Conservation (phyloP, 768 basidiomycete genomes). For the Xanthoconium purpureum region DNA sequence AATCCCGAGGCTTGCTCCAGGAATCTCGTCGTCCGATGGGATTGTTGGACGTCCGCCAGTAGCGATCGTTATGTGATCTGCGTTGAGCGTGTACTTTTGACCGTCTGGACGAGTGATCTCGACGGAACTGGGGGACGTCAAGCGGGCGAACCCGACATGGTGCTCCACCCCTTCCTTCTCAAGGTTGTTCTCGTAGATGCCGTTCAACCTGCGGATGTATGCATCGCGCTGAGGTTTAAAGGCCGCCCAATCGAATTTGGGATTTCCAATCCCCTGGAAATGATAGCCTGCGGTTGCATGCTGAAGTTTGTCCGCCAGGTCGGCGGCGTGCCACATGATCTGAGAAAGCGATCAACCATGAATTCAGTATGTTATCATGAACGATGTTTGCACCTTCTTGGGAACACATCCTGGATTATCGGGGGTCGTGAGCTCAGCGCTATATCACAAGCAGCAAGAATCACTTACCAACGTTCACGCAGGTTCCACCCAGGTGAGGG, state of each 20-base stretch:
- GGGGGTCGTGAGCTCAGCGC: slow-evolving; percentile 1
- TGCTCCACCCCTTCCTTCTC: slow-evolving; percentile 84
- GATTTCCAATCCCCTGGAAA: slow-evolving; percentile 54
- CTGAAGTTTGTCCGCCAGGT: slow-evolving; percentile 79
- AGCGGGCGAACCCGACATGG: slow-evolving; percentile 72
- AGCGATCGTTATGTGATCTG: slow-evolving; percentile 79
- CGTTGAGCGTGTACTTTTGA: slow-evolving; percentile 64
- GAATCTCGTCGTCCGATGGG: slow-evolving; percentile 76
- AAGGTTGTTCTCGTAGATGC: slow-evolving; percentile 88
- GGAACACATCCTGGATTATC: slow-evolving; percentile 80
- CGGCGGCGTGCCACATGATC: slow-evolving; percentile 99
- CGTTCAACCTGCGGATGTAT: slow-evolving; percentile 86
- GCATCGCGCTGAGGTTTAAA: slow-evolving; percentile 96
- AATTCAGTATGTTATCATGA: not conserved
- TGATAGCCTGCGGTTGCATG: slow-evolving; percentile 74
- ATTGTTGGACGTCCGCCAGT: slow-evolving; percentile 83
- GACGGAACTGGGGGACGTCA: slow-evolving; percentile 66
- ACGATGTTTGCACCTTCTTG: slow-evolving; percentile 65
- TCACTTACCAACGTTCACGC: slow-evolving; percentile 91
- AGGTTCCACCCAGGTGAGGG: slow-evolving; percentile 83
- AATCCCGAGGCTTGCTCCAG: slow-evolving; percentile 88
- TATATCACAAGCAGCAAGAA: not conserved
- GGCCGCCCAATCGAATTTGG: slow-evolving; percentile 81
- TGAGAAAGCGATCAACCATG: slow-evolving; percentile 28
- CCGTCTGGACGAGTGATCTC: slow-evolving; percentile 72